A percentile compares a stretch with the other conserved stretches of the same genome.
Conservation (phyloP, 257 asterid genomes). For the Rehmannia glutinosa region DNA sequence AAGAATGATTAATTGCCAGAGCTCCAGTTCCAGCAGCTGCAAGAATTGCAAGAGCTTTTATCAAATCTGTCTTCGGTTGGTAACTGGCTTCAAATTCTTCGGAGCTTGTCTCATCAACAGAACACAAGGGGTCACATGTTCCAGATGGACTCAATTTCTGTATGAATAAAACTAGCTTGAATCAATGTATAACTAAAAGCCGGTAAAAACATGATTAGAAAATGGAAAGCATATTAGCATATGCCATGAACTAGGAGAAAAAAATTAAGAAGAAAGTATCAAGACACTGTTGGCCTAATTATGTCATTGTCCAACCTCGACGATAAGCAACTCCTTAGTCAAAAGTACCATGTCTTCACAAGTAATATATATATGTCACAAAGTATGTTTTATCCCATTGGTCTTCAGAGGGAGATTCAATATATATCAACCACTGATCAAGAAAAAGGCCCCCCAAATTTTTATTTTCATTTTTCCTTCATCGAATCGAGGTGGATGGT, state of each 20-base stretch:
- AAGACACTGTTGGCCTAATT: neutral
- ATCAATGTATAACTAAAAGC: neutral
- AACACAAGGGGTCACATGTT: conserved; percentile 94
- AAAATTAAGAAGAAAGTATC: no score
- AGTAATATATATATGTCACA: no score
- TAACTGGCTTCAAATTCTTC: conserved; percentile 59
- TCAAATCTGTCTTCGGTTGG: conserved; percentile 81
- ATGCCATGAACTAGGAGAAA: no score
- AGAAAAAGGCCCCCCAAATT: no score
- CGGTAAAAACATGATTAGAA: neutral
- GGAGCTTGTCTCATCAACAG: conserved; percentile 81
- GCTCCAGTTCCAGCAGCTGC: conserved; percentile 85
- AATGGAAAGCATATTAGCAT: neutral
- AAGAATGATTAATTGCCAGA: conserved; percentile 84
- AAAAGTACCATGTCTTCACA: no score
- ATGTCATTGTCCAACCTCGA: neutral
- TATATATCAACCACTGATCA: no score
- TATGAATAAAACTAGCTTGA: conserved; percentile 6
- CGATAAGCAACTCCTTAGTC: neutral
- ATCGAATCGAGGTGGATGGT: no score
- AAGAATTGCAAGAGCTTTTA: conserved; percentile 84
- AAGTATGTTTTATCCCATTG: no score
- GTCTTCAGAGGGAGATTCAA: no score
- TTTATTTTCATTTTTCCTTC: no score
- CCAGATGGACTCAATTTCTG: conserved; percentile 55